Evolutionary conservation across 805 yeast genomes (phyloP), one percentile per base, ranked within the genome.

Genomic region (Debaryomyces maramus): DNA sequence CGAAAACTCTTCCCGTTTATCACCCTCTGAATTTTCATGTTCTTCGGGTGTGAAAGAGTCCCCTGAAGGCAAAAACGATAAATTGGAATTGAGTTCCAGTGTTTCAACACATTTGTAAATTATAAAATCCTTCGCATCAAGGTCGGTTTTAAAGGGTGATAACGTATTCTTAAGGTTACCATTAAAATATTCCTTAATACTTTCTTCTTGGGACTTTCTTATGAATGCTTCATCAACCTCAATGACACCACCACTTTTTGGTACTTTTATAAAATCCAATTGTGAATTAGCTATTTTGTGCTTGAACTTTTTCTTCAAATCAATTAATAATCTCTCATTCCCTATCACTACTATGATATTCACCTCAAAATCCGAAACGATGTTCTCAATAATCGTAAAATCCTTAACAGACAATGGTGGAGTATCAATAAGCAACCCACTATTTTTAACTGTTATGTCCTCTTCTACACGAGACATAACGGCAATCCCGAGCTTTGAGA

Each of bases 131-230:
- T 74, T 71, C 41, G 75, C 69, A 52, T 81, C 88, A 2, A 82
- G 80, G 16, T 89, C 88, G 1, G 88, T 78, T 4, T 95, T 85
- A 60, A 82, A 90, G 2, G 99, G 98, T 14, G 95, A 83, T 38
- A 93, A 70, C 4, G 81, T 78, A 4, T 79, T 74, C 32, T 73
- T 73, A 14, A 73, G 63, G 5, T 77, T 76, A 2, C 99, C 99
- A 56, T 93, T 88, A 53, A 93, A 93, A 60, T 93, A 93, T 55
- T 90, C 95, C 55, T 81, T 80, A 39, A 91, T 88, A 4, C 83
- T 70, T 30, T 78, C 73, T 52, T 89, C 88, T 59, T 91, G 98
- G 16, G 75, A 39, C 26, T 82, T 78, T 53, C 98, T 73, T 26
- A 73, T 68, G 56, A 71, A 88, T 9, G 77, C 68, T 39, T 83